Conservation (phyloP, 2,329 filamentous ascomycete species). For the Ascochyta viciae-villosae region DNA sequence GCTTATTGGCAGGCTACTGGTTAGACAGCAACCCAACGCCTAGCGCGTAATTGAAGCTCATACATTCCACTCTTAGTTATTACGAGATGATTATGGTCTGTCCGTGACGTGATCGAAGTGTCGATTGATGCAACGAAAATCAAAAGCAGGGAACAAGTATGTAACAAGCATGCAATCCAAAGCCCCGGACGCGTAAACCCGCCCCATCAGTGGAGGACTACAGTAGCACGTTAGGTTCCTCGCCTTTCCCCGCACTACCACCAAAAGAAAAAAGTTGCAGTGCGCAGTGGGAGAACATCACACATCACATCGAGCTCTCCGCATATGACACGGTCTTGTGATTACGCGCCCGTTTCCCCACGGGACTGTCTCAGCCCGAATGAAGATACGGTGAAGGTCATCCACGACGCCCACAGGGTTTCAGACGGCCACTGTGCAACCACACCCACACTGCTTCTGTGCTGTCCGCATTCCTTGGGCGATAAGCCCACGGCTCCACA, state of each 20-base stretch:
- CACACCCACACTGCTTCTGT: slow-evolving; percentile 22
- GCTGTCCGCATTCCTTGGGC: slow-evolving; percentile 21
- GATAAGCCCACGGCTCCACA: slow-evolving; percentile 28
- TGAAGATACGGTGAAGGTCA: slow-evolving; percentile 18
- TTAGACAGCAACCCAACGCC: slow-evolving; percentile 41
- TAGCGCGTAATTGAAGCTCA: slow-evolving; percentile 44
- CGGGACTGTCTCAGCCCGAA: slow-evolving; percentile 20
- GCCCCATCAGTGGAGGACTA: background rate
- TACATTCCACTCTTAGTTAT: slow-evolving; percentile 32
- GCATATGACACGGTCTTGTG: slow-evolving; percentile 19
- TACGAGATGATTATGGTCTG: slow-evolving; percentile 40
- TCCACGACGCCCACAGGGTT: slow-evolving; percentile 18
- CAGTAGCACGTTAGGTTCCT: slow-evolving; percentile 4
- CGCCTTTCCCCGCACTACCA: slow-evolving; percentile 27
- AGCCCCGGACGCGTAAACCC: slow-evolving; percentile 17
- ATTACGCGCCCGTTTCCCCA: slow-evolving; percentile 20
- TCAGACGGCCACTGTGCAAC: slow-evolving; percentile 16
- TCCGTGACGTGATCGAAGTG: slow-evolving; percentile 45
- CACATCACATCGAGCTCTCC: slow-evolving; percentile 25
- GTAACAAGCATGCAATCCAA: slow-evolving; percentile 20
- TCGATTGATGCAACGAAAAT: slow-evolving; percentile 39
- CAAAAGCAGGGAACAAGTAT: slow-evolving; percentile 26
- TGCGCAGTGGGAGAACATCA: slow-evolving; percentile 25
- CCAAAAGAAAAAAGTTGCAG: slow-evolving; percentile 9
- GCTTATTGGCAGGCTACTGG: slow-evolving; percentile 39